Evolutionary conservation across 129 eudicot species (phyloP), one percentile per base, ranked within the genome.

Genomic region (Flaveria sonorensis): DNA sequence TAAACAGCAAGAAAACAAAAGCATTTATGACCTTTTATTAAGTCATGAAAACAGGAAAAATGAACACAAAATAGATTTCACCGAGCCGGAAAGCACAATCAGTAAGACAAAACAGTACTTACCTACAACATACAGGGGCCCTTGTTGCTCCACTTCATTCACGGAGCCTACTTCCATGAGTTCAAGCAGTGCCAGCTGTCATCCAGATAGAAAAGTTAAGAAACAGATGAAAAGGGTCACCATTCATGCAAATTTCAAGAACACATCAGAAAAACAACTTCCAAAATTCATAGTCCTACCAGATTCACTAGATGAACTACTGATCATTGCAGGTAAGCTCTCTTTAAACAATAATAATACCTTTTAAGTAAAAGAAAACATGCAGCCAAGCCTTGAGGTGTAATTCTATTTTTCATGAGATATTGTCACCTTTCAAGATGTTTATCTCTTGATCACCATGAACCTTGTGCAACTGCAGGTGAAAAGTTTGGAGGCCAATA

Each of bases 221-320:
- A 69, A 70, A 72, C 60, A 74, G 50, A 79, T 24, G 30, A 87
- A 77, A 72, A 83, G 85, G 76, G 92, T 94, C 74, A 91, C 97
- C 76, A 91, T 94, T 73, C 94, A 94, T 85, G 70, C 75, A 85
- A 85, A 83, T 72, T 82, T 69, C 67, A 48, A 75, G 45, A 69
- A 32, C 28, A 32, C 66, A 52, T 53, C 84, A 43, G 79, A 57
- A 60, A 72, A 84, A 80, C 87, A 79, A 68, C 85, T 75, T 67
- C 81, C 87, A 9, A 94, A 91, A 82, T 87, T 94, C 59, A 81
- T 94, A 24, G 72, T 89, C 64, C 81, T 94, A 77, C 99, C 99
- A 77, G 92, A 94, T 83, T 91, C 97, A 48, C 50, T 91, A 52
- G 87, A 83, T 75, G 96, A 89, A 75, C 76, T 94, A n/a, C 75